Base-by-base conservation (phyloP, 2,329 filamentous ascomycete species). In the Didymella arachidicola region DNA sequence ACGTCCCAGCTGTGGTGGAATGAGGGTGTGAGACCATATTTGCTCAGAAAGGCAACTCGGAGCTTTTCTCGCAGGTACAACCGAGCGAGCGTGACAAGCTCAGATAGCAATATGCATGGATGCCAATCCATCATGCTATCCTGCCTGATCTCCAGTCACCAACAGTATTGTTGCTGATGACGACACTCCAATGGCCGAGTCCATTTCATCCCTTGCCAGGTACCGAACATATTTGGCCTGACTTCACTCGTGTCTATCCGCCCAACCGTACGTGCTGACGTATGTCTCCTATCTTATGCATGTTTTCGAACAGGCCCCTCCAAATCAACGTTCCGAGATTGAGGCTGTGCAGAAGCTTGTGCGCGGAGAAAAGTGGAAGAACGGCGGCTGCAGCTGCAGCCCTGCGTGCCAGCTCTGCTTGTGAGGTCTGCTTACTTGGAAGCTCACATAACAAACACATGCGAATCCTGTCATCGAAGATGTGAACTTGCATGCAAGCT, bases 331-430 rank as follows among this genome's bases (percentile, higher is more conserved):
- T 45, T 52, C 41, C 41, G 11, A 22, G 34, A 50, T 38, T 54
- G 56, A 51, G 56, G 56, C 56, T 59, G 56, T 59, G 56, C 45
- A 59, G 34, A 51, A 50, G 56, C 50, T 54, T 59, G 51, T 54
- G 56, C 50, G 19, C 50, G 41, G 46, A 42, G 50, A 29, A 54
- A 42, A 19, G 45, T 45, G 50, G 50, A 41, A 59, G 41, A 45
- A 49, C 44, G 39, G 18, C 39, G 45, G 42, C 49, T 53, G 8
- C 22, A 5, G 16, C 22, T 22, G n/a, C 16, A 18, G 22, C 22
- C 36, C 36, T 50, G 29, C 29, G n/a, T 43, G 25, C 16, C 29
- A 19, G 45, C n/a, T 22, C 22, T 48, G 30, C 29, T 29, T 48
- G 30, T 18, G 22, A 19, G 45, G 18, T 30, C 34, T 26, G 3